Conservation (phyloP, 164 flowering plant genomes). For the Tetrastigma voinierianum region DNA sequence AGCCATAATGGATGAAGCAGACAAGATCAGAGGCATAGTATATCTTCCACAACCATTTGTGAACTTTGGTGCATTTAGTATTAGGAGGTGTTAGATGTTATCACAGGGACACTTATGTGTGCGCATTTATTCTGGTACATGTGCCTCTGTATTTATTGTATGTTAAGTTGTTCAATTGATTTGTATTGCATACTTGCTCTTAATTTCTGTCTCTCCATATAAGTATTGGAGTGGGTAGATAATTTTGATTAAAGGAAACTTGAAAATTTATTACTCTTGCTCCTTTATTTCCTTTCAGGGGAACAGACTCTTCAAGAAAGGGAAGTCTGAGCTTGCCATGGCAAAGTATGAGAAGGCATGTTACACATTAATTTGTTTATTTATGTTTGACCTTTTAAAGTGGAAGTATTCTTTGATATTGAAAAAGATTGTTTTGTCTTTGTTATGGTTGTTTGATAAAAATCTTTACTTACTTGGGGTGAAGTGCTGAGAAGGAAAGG, state of each 20-base stretch:
- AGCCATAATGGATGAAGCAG: slow-evolving; percentile 90
- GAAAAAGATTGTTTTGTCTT: neutral
- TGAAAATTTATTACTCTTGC: slow-evolving; percentile 4
- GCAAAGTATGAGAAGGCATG: slow-evolving; percentile 94
- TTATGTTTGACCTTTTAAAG: too few species aligned
- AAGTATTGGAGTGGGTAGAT: neutral
- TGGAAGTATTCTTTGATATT: neutral
- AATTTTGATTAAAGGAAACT: neutral
- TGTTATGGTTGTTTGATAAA: too few species aligned
- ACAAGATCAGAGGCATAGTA: slow-evolving; percentile 87
- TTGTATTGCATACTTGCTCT: neutral
- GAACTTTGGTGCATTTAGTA: neutral
- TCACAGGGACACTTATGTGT: neutral
- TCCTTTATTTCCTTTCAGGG: slow-evolving; percentile 53
- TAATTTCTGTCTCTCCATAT: neutral
- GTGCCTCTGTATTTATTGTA: neutral
- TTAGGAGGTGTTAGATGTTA: neutral
- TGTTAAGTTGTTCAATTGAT: neutral
- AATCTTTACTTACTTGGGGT: too few species aligned
- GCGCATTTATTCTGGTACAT: neutral
- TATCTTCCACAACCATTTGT: neutral
- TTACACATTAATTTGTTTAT: too few species aligned
- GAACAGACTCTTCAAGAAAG: slow-evolving; percentile 94
- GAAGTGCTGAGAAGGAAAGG: too few species aligned
- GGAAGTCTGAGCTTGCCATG: slow-evolving; percentile 91